Evolutionary conservation across 169 alveolate genomes (phyloP).

Genomic region (Cyclospora cayetanensis): DNA sequence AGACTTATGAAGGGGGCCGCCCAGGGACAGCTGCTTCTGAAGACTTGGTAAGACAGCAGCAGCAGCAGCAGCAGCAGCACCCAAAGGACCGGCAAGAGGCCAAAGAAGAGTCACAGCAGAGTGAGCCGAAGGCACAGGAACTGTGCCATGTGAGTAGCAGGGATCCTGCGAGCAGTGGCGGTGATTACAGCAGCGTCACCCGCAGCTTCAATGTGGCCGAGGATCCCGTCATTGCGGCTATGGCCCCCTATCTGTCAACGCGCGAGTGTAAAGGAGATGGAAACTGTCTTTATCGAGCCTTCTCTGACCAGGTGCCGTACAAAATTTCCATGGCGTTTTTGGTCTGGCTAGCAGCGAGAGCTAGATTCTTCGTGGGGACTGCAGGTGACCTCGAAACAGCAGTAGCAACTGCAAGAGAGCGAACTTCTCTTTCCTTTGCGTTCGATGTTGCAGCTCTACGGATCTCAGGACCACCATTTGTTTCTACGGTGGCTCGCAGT

Average conservation of each 20-base stretch:
- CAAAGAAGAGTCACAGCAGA: neutral
- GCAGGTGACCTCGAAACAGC: too few species aligned
- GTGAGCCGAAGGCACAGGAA: neutral
- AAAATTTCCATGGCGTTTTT: neutral
- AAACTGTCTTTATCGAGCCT: conserved; percentile 69
- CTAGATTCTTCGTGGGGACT: too few species aligned
- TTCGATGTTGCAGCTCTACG: conserved; percentile 51
- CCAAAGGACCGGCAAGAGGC: neutral
- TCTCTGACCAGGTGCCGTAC: conserved; percentile 64
- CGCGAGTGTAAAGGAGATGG: conserved; percentile 70
- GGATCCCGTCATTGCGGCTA: conserved; percentile 37
- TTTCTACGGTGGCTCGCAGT: conserved; percentile 69
- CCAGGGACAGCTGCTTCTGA: neutral
- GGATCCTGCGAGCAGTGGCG: neutral
- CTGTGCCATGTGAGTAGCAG: neutral
- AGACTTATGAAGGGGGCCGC: conserved; percentile 1
- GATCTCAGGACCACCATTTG: conserved; percentile 69
- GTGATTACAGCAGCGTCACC: neutral
- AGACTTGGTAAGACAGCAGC: neutral
- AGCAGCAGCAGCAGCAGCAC: neutral
- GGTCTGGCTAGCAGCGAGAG: neutral
- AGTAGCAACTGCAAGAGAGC: too few species aligned
- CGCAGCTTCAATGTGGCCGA: neutral
- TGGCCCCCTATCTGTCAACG: conserved; percentile 47
- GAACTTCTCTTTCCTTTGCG: too few species aligned